These are phyloP conservation scores for Phytopythium delawarense DNA, from an alignment of 352 stramenopile genomes.

Conservation along the genomic window DNA sequence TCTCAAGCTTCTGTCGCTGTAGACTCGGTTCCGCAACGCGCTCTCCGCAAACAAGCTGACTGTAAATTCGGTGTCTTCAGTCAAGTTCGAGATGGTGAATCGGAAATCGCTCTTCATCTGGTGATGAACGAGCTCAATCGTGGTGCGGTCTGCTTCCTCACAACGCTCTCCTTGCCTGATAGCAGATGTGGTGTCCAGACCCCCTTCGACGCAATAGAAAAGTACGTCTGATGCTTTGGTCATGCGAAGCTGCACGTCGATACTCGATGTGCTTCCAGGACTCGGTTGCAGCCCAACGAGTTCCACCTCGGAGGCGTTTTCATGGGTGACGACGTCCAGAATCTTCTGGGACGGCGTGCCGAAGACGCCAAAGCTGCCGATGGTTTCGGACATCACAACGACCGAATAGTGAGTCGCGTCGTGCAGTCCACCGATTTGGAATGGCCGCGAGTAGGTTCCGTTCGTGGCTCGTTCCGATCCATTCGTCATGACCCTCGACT, in stretches of 20 bases:
- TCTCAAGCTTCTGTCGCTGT: constrained; percentile 23
- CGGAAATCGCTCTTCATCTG: constrained; percentile 20
- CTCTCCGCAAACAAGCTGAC: constrained; percentile 59
- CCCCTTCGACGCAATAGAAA: constrained; percentile 32
- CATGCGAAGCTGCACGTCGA: constrained; percentile 49
- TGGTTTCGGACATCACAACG: constrained; percentile 59
- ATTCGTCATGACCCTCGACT: constrained; percentile 2
- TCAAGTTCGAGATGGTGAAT: constrained; percentile 52
- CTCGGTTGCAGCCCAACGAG: constrained; percentile 25
- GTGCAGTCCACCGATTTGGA: constrained; percentile 35
- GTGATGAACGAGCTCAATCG: constrained; percentile 18
- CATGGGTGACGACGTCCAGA: constrained; percentile 55
- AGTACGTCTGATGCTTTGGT: constrained; percentile 55
- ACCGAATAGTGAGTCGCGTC: constrained; percentile 53
- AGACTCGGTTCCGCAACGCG: constrained; percentile 42
- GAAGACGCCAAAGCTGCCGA: constrained; percentile 57
- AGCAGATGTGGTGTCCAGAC: background rate
- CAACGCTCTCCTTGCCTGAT: constrained; percentile 11
- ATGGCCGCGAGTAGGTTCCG: constrained; percentile 17
- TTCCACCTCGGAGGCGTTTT: constrained; percentile 53
- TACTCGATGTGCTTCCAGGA: constrained; percentile 28
- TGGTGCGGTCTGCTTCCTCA: constrained; percentile 25
- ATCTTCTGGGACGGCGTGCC: constrained; percentile 33
- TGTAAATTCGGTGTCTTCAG: constrained; percentile 36
- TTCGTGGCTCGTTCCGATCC: background rate